These are phyloP conservation scores for Viola odorata DNA, from an alignment of 345 rosid genomes.

Conservation along the genomic window DNA sequence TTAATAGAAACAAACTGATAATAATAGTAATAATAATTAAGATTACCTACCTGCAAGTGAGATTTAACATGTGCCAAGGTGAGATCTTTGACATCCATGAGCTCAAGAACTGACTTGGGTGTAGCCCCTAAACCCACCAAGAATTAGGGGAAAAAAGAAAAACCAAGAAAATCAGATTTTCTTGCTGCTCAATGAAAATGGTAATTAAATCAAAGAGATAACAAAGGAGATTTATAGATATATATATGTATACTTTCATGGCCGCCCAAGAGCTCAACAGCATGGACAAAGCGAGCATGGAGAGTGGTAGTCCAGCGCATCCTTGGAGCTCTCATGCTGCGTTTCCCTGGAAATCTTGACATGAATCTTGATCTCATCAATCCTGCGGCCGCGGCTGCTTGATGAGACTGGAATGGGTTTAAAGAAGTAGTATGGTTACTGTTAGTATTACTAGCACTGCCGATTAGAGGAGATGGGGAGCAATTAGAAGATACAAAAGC, in stretches of 20 bases:
- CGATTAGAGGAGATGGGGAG: constrained; percentile 25
- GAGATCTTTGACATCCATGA: constrained; percentile 99
- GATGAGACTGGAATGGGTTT: constrained; percentile 37
- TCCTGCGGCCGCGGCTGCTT: constrained; percentile 7
- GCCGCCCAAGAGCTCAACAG: constrained; percentile 97
- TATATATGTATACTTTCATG: constrained; percentile 70
- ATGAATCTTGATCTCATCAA: constrained; percentile 60
- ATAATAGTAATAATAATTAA: neutral
- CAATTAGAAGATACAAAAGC: constrained; percentile 6
- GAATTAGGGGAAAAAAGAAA: neutral
- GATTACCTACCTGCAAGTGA: constrained; percentile 70
- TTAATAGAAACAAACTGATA: too few relatives aligned
- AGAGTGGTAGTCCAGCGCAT: constrained; percentile 99
- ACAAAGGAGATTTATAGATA: neutral
- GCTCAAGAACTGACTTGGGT: constrained; percentile 96
- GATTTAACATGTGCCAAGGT: constrained; percentile 98
- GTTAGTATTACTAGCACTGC: constrained; percentile 6
- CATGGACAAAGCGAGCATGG: constrained; percentile 97
- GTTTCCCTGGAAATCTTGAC: constrained; percentile 59
- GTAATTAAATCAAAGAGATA: neutral
- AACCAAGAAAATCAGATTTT: constrained; percentile 10
- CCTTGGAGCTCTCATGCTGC: constrained; percentile 64
- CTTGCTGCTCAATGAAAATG: neutral
- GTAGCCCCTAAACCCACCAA: constrained; percentile 63
- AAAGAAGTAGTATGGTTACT: constrained; percentile 25